Evolutionary conservation across 1,284 basidiomycete genomes (phyloP), one percentile per base, ranked within the genome.

Genomic region (Ustilago hordei): DNA sequence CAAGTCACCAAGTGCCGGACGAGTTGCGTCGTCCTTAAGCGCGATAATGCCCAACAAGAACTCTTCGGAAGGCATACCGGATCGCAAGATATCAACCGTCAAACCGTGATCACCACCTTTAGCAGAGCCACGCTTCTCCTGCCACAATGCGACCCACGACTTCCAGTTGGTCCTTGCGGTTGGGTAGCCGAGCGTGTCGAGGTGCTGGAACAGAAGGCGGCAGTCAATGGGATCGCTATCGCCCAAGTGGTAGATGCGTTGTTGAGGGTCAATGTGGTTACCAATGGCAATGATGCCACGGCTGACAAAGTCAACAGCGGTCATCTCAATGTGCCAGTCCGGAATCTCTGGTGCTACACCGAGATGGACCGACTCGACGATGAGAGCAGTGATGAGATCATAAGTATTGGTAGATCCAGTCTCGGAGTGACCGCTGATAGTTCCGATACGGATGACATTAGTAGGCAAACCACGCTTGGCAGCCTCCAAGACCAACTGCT

Each of bases 391-490:
- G 60, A 85, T 76, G 48, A 85, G 68, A 58, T 85, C 84, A 60
- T 80, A 85, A 31, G 84, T 78, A 73, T 85, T 85, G 68, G 83
- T 76, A 17, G 84, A 80, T 2, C 84, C 84, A 0, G 81, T 84
- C 66, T 74, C 53, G 23, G 81, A 84, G 62, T 80, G 80, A 59
- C 86, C 86, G 56, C 83, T 82, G 48, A 86, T 76, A 23, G 84
- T 85, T 34, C 86, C 86, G n/a, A 83, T 81, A 6, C 86, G 84
- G 35, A 84, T 73, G 32, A 85, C 84, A 55, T 83, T 82, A 63
- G 82, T 85, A 11, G 83, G 81, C 43, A 86, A 62, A 4, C 86
- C 86, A 15, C 86, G 79, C 38, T 69, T 68, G 19, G 71, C 64
- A 17, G 85, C 81, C 39, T 86, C 81, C 23, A 77, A 58, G 34